These are phyloP conservation scores for Antrodiella citrinella DNA, from an alignment of 768 basidiomycete genomes.

Conservation along the genomic window DNA sequence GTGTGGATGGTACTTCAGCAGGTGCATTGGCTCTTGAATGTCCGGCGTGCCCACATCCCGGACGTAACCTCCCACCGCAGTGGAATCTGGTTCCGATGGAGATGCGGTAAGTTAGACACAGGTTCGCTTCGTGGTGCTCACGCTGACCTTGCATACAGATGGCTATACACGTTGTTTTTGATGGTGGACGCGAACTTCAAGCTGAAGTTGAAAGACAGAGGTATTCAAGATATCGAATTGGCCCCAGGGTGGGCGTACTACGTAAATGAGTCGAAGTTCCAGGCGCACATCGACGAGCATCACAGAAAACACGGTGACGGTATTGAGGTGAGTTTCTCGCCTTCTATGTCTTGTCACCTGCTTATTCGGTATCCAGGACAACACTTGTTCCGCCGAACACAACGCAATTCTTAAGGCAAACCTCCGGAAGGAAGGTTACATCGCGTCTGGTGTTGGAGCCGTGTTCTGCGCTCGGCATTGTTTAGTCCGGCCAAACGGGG, in stretches of 20 bases:
- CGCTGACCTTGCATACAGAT: no score
- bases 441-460: constrained; percentile 6
- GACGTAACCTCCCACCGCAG: constrained; percentile 12
- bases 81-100: constrained; percentile 10
- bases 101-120: constrained; percentile 14
- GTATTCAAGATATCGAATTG: constrained; percentile 18
- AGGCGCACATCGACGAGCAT: constrained; percentile 9
- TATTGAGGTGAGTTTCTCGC: not conserved
- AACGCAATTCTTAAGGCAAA: constrained; percentile 4
- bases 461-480: constrained; percentile 5
- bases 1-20: constrained; percentile 3
- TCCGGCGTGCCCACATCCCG: constrained; percentile 19
- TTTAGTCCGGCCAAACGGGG: constrained; percentile 16
- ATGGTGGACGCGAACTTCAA: constrained; percentile 24
- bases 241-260: constrained; percentile 20
- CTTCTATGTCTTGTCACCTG: constrained; percentile 4
- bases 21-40: constrained; percentile 16
- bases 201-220: constrained; percentile 11
- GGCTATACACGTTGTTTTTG: constrained; percentile 17
- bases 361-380: constrained; percentile 1
- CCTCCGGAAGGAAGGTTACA: constrained; percentile 1
- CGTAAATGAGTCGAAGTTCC: constrained; percentile 16
- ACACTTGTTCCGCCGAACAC: not conserved
- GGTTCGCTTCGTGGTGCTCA: no score
- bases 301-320: constrained; percentile 15